Base-by-base conservation (phyloP, 352 stramenopile species). In the Stramenopiles sp. region DNA sequence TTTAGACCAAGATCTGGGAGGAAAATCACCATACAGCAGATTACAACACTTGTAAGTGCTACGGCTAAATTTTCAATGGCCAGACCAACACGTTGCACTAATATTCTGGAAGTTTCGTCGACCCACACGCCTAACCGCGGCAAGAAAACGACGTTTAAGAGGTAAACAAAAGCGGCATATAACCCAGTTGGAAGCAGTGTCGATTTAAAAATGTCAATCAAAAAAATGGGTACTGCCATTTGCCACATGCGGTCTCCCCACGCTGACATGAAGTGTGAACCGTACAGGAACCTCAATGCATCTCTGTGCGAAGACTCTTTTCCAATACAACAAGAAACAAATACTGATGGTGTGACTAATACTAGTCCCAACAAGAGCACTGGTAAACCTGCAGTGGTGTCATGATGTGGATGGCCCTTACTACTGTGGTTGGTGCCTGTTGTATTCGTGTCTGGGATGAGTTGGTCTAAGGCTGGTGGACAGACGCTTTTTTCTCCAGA, bases 171-270 rank as follows among this genome's bases (percentile, higher is more conserved):
- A 25, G 92, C 84, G 44, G 88, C 88, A 84, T 92, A 94, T 30
- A 85, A 85, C 0, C 89, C 88, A 75, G 88, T 94, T 1, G 89
- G 90, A 31, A 94, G 83, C 55, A 93, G 81, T 39, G 89, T 93
- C 67, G 92, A 88, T 76, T 91, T 87, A 67, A 93, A 93, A 80
- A 93, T 88, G 75, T 93, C 89, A 86, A 93, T 93, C 84, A 93
- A 92, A 75, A 93, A 82, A 33, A 93, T 88, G 76, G 89, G 89
- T 7, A 92, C 87, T 0, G 89, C 88, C 82, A 93, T 92, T 39
- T 88, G 85, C 89, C 89, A 93, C 86, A 93, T 92, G 31, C 87
- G 87, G 75, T 93, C 89, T 7, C 89, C 89, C 89, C 89, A 94
- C 8, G 90, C 86, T 0, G 90, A 93, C 30, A 93, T 80, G 30